These are phyloP conservation scores for Claviceps purpurea DNA, from an alignment of 2,329 filamentous ascomycete genomes.

Conservation along the genomic window DNA sequence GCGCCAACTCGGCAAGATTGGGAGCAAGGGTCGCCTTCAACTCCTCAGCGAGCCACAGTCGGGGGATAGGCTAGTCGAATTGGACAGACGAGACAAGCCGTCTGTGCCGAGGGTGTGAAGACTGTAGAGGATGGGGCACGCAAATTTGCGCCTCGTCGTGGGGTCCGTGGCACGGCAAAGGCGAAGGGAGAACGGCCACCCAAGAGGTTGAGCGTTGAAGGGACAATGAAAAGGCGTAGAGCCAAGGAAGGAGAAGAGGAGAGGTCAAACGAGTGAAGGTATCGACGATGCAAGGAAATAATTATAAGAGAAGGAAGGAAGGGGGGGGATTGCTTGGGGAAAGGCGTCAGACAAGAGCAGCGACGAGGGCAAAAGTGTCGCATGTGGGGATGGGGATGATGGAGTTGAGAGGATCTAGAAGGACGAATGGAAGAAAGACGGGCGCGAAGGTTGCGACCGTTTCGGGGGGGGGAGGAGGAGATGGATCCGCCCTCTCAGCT, in stretches of 20 bases:
- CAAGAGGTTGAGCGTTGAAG: not conserved
- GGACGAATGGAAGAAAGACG: conserved; percentile 4
- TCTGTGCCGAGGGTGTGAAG: not conserved
- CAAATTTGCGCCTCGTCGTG: conserved; percentile 2
- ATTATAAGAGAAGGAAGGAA: not conserved
- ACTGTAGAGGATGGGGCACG: not conserved
- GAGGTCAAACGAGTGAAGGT: conserved; percentile 1
- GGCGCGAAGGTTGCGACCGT: conserved; percentile 2
- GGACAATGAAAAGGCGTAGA: not conserved
- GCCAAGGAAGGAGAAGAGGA: not conserved
- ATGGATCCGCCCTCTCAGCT: not conserved
- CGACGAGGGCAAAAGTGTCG: not conserved
- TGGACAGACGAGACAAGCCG: not conserved
- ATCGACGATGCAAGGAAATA: conserved; percentile 1
- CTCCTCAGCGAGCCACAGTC: not conserved
- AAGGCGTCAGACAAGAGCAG: conserved; percentile 5
- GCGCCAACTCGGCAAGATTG: not conserved
- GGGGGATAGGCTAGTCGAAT: not conserved
- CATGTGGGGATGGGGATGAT: conserved; percentile 4
- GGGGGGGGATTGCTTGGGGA: not conserved
- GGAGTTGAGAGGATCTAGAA: conserved; percentile 5
- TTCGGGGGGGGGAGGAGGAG: not conserved
- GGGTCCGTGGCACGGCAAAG: not conserved
- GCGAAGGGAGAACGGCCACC: not conserved
- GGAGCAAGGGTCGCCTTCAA: not conserved